Percentiles rank a stretch among this genome's conserved stretches.
phyloP scores from a whole-genome alignment of 257 asterid species.

The Petunia secreta region DNA sequence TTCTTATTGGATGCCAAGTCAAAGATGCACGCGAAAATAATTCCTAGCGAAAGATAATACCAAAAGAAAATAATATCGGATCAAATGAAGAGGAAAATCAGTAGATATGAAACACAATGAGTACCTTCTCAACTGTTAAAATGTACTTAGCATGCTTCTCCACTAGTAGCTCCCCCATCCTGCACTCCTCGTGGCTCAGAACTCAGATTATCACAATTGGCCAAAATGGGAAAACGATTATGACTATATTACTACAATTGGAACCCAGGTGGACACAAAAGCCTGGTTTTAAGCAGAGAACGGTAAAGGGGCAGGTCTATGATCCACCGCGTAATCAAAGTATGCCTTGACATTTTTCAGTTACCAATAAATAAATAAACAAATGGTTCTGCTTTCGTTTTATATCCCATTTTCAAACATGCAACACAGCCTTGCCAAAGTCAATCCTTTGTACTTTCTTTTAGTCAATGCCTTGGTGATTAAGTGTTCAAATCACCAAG shows the following conservation, averaged over 20 bases:
- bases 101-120: not conserved
- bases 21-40: not conserved
- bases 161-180: conserved; percentile 37
- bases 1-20: not conserved
- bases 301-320: no score
- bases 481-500: no score
- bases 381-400: not conserved
- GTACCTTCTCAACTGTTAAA: conserved; percentile 38
- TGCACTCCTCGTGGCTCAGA: not conserved
- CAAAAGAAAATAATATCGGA: not conserved
- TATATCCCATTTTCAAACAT: not conserved
- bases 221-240: not conserved
- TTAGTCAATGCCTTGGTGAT: not conserved
- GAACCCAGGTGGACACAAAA: no score
- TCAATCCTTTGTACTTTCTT: not conserved
- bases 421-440: not conserved
- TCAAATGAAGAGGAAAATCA: not conserved
- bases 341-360: no score
- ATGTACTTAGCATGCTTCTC: conserved; percentile 37
- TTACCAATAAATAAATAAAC: no score
- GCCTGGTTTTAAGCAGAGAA: no score
- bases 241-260: not conserved
- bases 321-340: no score
- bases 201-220: conserved; percentile 3
- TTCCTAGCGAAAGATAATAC: not conserved